Base-by-base conservation (phyloP, 2,329 filamentous ascomycete species). In the Penicillium corylophilum region DNA sequence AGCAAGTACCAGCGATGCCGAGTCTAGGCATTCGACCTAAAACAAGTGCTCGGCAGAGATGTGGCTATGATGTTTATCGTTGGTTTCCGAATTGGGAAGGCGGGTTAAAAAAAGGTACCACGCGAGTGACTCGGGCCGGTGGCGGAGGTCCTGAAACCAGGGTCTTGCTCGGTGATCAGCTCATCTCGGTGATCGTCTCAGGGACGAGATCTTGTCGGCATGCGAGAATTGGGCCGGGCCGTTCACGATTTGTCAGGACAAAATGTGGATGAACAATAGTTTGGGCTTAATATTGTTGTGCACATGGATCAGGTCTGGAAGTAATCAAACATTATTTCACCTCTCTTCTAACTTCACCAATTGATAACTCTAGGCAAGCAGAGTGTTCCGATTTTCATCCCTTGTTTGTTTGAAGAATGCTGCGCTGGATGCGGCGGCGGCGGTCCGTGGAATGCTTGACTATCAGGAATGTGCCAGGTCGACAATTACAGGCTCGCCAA, bases 81-180 rank as follows among this genome's bases (percentile, higher is more conserved):
- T 31, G 4, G 50, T 16, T 50, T 44, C 47, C 51, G 51, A 45
- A 39, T 54, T 18, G 36, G 36, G 36, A 31, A 36, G 12, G 12
- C n/a, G 7, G 18, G 3, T 48, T 44, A 48, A 55, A 55, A 54
- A 46, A 43, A 49, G 48, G 23, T 31, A 54, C 53, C 46, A 55
- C 46, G 46, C 44, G 51, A 35, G 8, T n/a, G 39, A 41, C 18
- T 29, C 46, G 16, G 13, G 36, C 16, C 22, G 20, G 23, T 38
- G 16, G 23, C 35, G 38, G 29, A 15, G 1, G 29, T 23, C n/a
- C 47, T 23, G 47, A 26, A 49, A 44, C 40, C 35, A 6, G 35
- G 8, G 5, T 5, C 26, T 28, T 8, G 7, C 9, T 28, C 2
- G 26, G n/a, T n/a, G n/a, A n/a, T n/a, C n/a, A n/a, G n/a, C n/a